Evolutionary conservation across 2,329 filamentous ascomycete genomes (phyloP), one percentile per base, ranked within the genome.

Genomic region (Huntiella moniliformis): DNA sequence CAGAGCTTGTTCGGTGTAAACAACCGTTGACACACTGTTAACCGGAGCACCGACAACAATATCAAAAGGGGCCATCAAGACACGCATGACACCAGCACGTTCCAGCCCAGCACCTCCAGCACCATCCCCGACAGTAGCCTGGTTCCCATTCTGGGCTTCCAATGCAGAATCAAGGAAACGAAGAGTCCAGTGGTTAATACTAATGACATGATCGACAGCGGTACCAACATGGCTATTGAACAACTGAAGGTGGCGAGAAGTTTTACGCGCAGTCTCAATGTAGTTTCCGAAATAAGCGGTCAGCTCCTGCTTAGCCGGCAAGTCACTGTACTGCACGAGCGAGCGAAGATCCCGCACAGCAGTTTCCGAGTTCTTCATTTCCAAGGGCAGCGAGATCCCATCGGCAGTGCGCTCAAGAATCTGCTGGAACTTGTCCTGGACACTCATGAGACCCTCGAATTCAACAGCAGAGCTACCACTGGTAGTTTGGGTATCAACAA

Each of bases 161-260:
- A 22, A 40, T n/a, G 83, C 65, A 5, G 71, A 72, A 53, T 79
- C 71, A 40, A 86, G 70, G 39, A 79, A 75, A 12, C 75, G 68
- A 41, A 77, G 70, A 0, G 82, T 87, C 79, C 79, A 86, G 46
- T 73, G 72, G 55, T 84, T 86, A 47, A 81, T 83, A 51, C 69
- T 72, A 49, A 87, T 77, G 42, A 87, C 76, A 33, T 73, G 73
- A 55, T 88, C 82, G 33, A 87, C 76, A 1, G 79, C 77, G 8
- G 74, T 70, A 4, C 80, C 80, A 52, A 87, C 78, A 53, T 80
- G 77, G 0, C 73, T 76, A 61, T 87, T 87, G 67, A 87, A 91
- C 48, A 68, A 71, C 50, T 79, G 77, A 4, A 91, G 67, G 47
- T 82, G 75, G 38, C 69, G 66, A 3, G 79, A 74, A 1, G 79